Conservation (phyloP, 1,284 basidiomycete genomes). For the Coniophora puteana region DNA sequence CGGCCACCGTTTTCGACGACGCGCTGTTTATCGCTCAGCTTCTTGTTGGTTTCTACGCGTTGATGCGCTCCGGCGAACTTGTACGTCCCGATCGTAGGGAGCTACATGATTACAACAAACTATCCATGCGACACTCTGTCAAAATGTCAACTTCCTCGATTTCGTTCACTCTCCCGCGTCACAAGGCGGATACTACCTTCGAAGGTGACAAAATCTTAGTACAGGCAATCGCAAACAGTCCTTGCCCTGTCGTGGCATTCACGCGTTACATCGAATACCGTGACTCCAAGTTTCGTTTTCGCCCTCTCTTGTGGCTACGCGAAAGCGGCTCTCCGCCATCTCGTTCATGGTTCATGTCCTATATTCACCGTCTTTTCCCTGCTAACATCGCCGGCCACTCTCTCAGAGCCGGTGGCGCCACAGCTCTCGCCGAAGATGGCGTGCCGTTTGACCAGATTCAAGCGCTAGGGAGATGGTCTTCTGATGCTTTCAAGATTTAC, state of each 20-base stretch:
- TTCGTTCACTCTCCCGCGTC: background rate
- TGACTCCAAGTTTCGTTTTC: background rate
- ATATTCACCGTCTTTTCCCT: background rate
- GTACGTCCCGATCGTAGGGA: background rate
- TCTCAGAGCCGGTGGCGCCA: conserved; percentile 19
- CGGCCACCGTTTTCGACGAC: too few species aligned
- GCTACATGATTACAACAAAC: background rate
- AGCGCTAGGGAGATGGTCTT: conserved; percentile 17
- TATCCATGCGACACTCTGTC: background rate
- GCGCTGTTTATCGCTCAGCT: background rate
- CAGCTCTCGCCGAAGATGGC: conserved; percentile 13
- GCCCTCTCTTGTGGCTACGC: background rate
- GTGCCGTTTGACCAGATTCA: conserved; percentile 14
- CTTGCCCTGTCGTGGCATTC: background rate
- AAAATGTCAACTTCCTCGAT: background rate
- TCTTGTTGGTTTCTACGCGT: background rate
- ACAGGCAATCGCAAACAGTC: background rate
- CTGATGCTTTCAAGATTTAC: conserved; percentile 17
- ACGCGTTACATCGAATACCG: background rate
- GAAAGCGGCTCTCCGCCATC: background rate
- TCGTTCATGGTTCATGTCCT: background rate
- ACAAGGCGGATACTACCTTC: background rate
- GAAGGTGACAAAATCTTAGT: background rate
- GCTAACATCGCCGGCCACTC: conserved; percentile 15
- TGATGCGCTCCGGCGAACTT: background rate